phyloP scores from a whole-genome alignment of 768 basidiomycete species.

The Favolaschia claudopus region DNA sequence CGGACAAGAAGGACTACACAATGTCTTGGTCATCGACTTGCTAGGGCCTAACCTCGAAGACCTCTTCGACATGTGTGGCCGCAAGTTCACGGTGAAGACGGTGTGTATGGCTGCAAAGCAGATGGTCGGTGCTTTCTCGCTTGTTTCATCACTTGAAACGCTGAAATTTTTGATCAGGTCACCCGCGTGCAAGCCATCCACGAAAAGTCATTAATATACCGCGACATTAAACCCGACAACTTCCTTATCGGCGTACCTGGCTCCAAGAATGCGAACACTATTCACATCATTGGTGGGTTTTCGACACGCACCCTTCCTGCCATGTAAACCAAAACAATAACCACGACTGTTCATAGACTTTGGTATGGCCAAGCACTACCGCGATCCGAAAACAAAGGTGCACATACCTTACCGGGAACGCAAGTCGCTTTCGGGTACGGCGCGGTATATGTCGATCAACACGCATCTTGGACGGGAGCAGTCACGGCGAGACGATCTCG shows the following conservation, averaged over 20 bases:
- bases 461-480: conserved; percentile 96
- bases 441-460: conserved; percentile 99
- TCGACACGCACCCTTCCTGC: too few species aligned
- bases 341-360: conserved; percentile 68
- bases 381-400: conserved; percentile 96
- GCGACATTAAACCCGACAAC: conserved; percentile 99
- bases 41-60: conserved; percentile 98
- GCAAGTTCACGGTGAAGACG: conserved; percentile 97
- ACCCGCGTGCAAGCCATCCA: conserved; percentile 97
- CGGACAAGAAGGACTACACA: conserved; percentile 97
- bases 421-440: conserved; percentile 95
- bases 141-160: conserved; percentile 26
- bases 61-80: conserved; percentile 98
- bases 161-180: conserved; percentile 59
- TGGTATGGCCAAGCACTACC: conserved; percentile 99
- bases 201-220: conserved; percentile 97
- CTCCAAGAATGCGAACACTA: conserved; percentile 87
- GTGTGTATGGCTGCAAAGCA: conserved; percentile 99
- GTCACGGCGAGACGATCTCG: conserved; percentile 94
- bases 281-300: conserved; percentile 84
- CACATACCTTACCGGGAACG: conserved; percentile 99
- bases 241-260: conserved; percentile 95
- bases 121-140: conserved; percentile 71
- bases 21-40: conserved; percentile 92
- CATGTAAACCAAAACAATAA: too few species aligned